These are phyloP conservation scores for Nitzschia putrida DNA, from an alignment of 108 stramenopile genomes.

Conservation along the genomic window DNA sequence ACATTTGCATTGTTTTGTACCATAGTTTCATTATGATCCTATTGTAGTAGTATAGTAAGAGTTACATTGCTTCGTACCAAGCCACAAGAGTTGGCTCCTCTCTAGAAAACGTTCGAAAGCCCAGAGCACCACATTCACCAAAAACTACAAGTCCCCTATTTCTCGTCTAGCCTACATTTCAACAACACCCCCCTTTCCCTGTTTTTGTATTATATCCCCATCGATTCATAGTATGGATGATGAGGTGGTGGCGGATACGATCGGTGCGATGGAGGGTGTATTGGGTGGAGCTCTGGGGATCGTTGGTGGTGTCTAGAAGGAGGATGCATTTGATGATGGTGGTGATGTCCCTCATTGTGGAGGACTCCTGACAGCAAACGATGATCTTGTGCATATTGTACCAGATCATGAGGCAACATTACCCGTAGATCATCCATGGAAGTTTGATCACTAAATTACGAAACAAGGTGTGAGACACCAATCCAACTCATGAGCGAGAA, in stretches of 20 bases:
- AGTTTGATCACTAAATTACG: slow-evolving; percentile 54
- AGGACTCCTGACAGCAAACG: slow-evolving; percentile 52
- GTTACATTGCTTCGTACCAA: too few relatives aligned
- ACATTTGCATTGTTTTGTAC: too few relatives aligned
- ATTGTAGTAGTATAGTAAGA: too few relatives aligned
- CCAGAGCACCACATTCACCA: too few relatives aligned
- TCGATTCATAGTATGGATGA: slow-evolving; percentile 3
- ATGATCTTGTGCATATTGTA: slow-evolving; percentile 56
- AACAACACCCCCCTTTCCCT: too few relatives aligned
- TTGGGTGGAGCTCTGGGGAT: background rate
- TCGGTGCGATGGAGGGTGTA: background rate
- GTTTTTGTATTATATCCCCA: background rate
- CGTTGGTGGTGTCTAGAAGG: slow-evolving; percentile 1
- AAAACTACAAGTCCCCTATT: too few relatives aligned
- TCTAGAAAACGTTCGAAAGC: too few relatives aligned
- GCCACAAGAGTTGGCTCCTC: too few relatives aligned
- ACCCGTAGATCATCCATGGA: slow-evolving; percentile 41
- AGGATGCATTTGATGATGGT: background rate
- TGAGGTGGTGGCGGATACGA: too few relatives aligned
- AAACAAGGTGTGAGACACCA: slow-evolving; percentile 8
- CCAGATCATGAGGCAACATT: slow-evolving; percentile 62
- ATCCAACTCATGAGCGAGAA: background rate
- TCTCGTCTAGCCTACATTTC: too few relatives aligned
- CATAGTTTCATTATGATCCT: too few relatives aligned
- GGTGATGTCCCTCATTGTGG: slow-evolving; percentile 1